Conservation (phyloP, 345 rosid genomes). For the Citropsis articulata region DNA sequence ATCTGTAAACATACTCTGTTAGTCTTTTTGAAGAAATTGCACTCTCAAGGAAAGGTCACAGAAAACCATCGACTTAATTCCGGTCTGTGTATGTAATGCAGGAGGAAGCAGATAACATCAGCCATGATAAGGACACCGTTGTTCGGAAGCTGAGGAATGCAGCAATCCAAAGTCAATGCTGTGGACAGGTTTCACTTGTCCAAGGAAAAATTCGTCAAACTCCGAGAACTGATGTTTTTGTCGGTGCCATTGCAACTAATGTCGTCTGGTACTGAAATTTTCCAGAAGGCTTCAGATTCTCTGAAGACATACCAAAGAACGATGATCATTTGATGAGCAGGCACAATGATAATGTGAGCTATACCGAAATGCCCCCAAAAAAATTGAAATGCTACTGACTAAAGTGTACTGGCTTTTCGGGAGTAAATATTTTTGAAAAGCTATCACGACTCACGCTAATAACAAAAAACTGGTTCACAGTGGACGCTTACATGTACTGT, state of each 20-base stretch:
- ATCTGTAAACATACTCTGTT: too few species aligned
- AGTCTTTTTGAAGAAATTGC: too few species aligned
- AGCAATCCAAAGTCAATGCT: constrained; percentile 20
- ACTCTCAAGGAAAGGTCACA: too few species aligned
- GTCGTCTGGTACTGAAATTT: background rate
- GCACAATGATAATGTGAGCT: background rate
- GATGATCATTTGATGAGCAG: background rate
- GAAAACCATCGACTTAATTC: background rate
- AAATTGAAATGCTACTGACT: background rate
- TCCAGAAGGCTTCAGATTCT: background rate
- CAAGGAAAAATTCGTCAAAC: background rate
- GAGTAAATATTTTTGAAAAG: background rate
- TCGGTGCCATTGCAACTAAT: constrained; percentile 32
- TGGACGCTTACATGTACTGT: background rate
- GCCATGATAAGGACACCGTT: constrained; percentile 19
- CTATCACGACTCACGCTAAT: background rate
- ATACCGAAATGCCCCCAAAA: background rate
- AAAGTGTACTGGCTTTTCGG: background rate
- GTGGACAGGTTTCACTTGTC: constrained; percentile 24
- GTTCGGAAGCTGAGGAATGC: constrained; percentile 23
- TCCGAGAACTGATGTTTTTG: constrained; percentile 15
- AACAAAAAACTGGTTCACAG: background rate
- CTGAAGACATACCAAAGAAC: background rate
- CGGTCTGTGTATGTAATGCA: background rate
- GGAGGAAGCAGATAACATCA: constrained; percentile 19